Evolutionary conservation across 23 red algal species (phyloP), one percentile per base, ranked within the genome.

Genomic region (Gracilariopsis chorda): DNA sequence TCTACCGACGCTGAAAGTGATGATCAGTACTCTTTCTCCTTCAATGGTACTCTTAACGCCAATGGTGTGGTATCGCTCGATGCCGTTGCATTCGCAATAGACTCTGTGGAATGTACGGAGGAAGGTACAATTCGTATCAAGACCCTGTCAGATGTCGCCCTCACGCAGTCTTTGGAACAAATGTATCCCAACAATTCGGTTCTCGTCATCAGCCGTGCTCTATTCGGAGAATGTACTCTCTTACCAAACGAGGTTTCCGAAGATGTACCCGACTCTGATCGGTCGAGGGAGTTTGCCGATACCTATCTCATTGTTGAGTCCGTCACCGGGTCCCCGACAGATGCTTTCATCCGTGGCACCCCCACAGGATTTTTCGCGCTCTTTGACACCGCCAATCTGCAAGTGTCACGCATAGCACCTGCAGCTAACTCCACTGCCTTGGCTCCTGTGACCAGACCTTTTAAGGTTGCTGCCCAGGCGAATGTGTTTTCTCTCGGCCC

Each of bases 41-140:
- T 59, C 49, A 82, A 82, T 35, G 78, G 48, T 12, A 59, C 49
- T 32, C 49, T 86, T 28, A 69, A 46, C 21, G 32, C 58, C 21
- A 57, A 57, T 86, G 82, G 82, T 21, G 82, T 86, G 5, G 63
- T 86, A 7, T 86, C 82, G 8, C 49, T 86, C 3, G 60, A 69
- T 28, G 82, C n/a, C n/a, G 82, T 51, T 14, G 45, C 28, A 12
- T n/a, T 10, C n/a, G 19, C 48, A 24, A 80, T 80, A 8, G 43
- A 49, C 5, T 45, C 82, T 11, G 82, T 86, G 36, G 49, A 43
- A 14, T 86, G 82, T 47, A 33, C 42, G 20, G 24, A 11, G 59
- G 13, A 17, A 13, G 58, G 59, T 7, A 42, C 44, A 24, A 57
- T 86, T 32, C 82, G 82, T 25, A 48, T 86, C 9, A 64, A 44